Conservation (phyloP, 306 rosid species). For the Canavalia ensiformis region DNA sequence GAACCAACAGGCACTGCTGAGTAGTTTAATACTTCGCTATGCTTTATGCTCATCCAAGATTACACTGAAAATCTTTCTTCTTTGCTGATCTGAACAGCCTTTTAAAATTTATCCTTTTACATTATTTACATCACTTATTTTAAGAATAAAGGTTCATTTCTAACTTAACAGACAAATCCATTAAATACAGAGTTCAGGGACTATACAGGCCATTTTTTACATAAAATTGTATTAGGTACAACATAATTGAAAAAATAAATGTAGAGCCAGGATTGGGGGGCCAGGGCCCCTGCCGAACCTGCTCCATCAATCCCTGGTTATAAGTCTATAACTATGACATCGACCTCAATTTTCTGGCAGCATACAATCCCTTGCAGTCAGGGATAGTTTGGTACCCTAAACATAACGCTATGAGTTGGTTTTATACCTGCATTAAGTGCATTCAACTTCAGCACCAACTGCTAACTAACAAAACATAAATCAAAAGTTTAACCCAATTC, state of each 20-base stretch:
- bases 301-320: constrained; percentile 18
- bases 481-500: constrained; percentile 31
- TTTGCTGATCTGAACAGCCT: background rate
- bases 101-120: background rate
- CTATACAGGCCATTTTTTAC: background rate
- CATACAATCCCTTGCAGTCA: constrained; percentile 25
- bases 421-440: background rate
- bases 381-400: background rate
- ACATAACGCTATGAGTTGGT: constrained; percentile 16
- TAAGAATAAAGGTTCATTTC: background rate
- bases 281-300: background rate
- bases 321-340: constrained; percentile 3
- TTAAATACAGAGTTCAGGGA: background rate
- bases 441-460: constrained; percentile 29
- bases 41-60: no score
- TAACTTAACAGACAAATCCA: background rate
- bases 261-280: background rate
- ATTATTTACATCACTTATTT: background rate
- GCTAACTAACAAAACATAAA: constrained; percentile 8
- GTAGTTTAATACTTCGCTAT: no score
- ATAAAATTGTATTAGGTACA: background rate
- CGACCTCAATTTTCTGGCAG: constrained; percentile 10
- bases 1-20: no score
- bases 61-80: background rate
- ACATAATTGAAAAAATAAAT: background rate